Conservation (phyloP, 495 filamentous ascomycete genomes). For the Talaromyces ruber region DNA sequence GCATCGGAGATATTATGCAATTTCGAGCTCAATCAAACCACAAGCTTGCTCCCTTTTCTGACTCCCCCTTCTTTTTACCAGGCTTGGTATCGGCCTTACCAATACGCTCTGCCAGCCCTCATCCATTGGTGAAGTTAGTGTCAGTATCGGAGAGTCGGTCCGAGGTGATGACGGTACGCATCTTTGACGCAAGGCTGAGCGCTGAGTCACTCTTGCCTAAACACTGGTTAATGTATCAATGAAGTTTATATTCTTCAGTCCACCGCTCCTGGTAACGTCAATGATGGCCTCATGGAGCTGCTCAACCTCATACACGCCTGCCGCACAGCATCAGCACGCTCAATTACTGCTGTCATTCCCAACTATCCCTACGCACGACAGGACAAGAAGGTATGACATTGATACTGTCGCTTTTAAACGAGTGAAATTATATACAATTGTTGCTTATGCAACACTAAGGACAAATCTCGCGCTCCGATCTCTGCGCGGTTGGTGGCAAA, state of each 20-base stretch:
- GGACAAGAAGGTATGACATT: constrained; percentile 9
- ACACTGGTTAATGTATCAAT: neutral
- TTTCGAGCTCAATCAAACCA: neutral
- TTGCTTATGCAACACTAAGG: neutral
- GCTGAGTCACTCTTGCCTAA: constrained; percentile 1
- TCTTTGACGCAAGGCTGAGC: neutral
- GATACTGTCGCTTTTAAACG: neutral
- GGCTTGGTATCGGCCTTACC: constrained; percentile 70
- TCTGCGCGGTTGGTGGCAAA: constrained; percentile 24
- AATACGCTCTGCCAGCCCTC: constrained; percentile 75
- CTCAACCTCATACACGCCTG: constrained; percentile 81
- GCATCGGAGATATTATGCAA: neutral
- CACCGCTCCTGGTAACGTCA: constrained; percentile 64
- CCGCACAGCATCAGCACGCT: constrained; percentile 74
- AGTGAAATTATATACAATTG: constrained; percentile 8
- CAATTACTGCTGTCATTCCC: constrained; percentile 77
- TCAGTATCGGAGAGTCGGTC: constrained; percentile 79
- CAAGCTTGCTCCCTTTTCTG: neutral
- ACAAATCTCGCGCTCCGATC: constrained; percentile 14
- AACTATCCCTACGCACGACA: constrained; percentile 82
- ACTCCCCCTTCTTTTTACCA: constrained; percentile 13
- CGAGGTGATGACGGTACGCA: constrained; percentile 67
- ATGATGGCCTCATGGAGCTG: constrained; percentile 79
- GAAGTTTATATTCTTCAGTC: constrained; percentile 70
- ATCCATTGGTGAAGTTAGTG: constrained; percentile 79